Conservation (phyloP, 768 basidiomycete species). For the Boletus coccyginus region DNA sequence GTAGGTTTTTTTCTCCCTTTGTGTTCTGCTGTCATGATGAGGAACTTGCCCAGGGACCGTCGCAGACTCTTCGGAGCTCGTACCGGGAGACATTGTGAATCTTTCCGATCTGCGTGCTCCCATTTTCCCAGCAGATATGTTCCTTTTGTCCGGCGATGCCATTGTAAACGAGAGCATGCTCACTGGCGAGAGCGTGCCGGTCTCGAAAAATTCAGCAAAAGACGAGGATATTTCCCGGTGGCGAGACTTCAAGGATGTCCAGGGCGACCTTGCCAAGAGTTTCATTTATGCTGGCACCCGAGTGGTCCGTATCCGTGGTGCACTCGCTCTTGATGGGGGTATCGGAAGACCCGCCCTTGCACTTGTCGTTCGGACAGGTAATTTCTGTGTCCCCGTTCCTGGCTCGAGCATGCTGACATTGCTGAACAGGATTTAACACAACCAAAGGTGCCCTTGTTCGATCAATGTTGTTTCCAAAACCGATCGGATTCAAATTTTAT, state of each 20-base stretch:
- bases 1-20: constrained; percentile 43
- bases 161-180: constrained; percentile 99
- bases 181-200: constrained; percentile 96
- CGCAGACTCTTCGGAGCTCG: constrained; percentile 72
- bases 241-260: constrained; percentile 60
- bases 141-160: constrained; percentile 92
- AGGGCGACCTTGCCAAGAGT: constrained; percentile 67
- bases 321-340: constrained; percentile 49
- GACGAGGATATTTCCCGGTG: constrained; percentile 73
- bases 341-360: constrained; percentile 66
- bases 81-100: constrained; percentile 92
- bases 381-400: constrained; percentile 9
- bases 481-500: constrained; percentile 99
- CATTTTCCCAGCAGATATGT: constrained; percentile 84
- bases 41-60: constrained; percentile 52
- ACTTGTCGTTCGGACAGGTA: constrained; percentile 84
- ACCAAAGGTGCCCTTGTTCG: constrained; percentile 95
- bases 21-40: not conserved
- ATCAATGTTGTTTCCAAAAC: constrained; percentile 98
- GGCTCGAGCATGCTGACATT: constrained; percentile 3
- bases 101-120: constrained; percentile 72
- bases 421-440: constrained; percentile 81
- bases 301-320: constrained; percentile 80
- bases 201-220: constrained; percentile 84
- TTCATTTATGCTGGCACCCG: constrained; percentile 91